Conservation (phyloP, 345 rosid genomes). For the Geranium brycei region DNA sequence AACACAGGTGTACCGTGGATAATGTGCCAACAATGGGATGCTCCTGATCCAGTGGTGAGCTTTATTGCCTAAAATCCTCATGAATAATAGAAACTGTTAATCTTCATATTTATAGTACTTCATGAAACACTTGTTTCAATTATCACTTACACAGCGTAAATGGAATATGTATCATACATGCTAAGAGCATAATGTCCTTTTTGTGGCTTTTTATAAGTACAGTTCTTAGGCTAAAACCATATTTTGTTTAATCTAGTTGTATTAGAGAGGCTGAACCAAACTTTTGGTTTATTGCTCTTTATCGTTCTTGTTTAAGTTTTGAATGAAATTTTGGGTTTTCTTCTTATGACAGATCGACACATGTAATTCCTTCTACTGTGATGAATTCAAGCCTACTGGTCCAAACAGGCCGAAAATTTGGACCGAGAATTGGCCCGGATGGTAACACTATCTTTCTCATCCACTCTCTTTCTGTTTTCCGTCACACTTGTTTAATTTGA, state of each 20-base stretch:
- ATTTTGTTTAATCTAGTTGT: not conserved
- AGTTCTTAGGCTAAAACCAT: not conserved
- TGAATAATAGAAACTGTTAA: too few species aligned
- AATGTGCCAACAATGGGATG: slow-evolving; percentile 79
- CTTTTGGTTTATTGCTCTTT: too few species aligned
- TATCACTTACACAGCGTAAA: too few species aligned
- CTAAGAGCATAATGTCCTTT: too few species aligned
- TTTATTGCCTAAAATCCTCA: not conserved
- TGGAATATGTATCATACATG: too few species aligned
- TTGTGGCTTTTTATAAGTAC: too few species aligned
- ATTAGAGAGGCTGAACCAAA: too few species aligned
- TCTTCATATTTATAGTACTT: not conserved
- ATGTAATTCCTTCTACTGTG: slow-evolving; percentile 81
- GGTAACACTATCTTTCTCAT: slow-evolving; percentile 35
- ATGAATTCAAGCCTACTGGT: slow-evolving; percentile 57
- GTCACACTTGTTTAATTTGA: not conserved
- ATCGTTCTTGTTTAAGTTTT: too few species aligned
- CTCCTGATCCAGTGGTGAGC: slow-evolving; percentile 69
- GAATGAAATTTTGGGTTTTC: not conserved
- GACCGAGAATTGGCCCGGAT: slow-evolving; percentile 99
- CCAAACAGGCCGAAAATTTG: slow-evolving; percentile 89
- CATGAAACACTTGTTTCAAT: too few species aligned
- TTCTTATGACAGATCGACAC: slow-evolving; percentile 48
- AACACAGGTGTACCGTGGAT: slow-evolving; percentile 89
- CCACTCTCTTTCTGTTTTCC: not conserved